Conservation (phyloP, 179 eudicot genomes). For the Camellia oleifera region DNA sequence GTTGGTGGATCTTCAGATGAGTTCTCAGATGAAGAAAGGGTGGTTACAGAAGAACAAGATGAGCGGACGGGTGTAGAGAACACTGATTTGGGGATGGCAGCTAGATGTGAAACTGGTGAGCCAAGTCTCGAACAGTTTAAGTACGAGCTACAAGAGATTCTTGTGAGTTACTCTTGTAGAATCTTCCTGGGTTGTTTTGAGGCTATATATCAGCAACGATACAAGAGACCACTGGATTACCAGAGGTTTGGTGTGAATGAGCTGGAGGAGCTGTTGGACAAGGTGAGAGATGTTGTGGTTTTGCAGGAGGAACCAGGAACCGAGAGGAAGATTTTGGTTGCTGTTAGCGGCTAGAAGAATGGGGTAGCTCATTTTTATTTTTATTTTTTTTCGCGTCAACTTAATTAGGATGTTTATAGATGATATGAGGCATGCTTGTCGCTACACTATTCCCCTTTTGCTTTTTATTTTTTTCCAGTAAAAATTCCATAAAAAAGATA, state of each 20-base stretch:
- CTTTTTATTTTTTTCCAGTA: not conserved
- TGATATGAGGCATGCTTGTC: constrained; percentile 8
- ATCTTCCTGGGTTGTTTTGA: constrained; percentile 61
- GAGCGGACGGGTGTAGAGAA: constrained; percentile 25
- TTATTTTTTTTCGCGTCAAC: not conserved
- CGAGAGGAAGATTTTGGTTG: constrained; percentile 62
- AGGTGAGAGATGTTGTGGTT: constrained; percentile 71
- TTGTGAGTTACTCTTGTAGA: constrained; percentile 74
- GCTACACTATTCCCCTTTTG: constrained; percentile 3
- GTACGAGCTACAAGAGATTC: constrained; percentile 83
- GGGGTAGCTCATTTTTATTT: not conserved
- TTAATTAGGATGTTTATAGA: constrained; percentile 4
- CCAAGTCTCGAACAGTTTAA: constrained; percentile 49
- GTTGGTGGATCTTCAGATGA: constrained; percentile 67
- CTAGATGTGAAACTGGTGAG: constrained; percentile 24
- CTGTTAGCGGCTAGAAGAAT: constrained; percentile 40
- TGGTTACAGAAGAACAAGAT: constrained; percentile 40
- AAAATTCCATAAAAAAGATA: not conserved
- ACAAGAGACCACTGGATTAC: constrained; percentile 68
- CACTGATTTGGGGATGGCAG: constrained; percentile 14
- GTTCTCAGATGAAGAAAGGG: constrained; percentile 72
- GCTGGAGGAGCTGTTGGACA: constrained; percentile 69
- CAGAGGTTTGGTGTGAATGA: constrained; percentile 55
- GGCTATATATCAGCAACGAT: constrained; percentile 71
- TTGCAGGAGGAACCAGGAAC: constrained; percentile 61